Evolutionary conservation across 768 basidiomycete genomes (phyloP).

Genomic region (Termitomyces sp.): DNA sequence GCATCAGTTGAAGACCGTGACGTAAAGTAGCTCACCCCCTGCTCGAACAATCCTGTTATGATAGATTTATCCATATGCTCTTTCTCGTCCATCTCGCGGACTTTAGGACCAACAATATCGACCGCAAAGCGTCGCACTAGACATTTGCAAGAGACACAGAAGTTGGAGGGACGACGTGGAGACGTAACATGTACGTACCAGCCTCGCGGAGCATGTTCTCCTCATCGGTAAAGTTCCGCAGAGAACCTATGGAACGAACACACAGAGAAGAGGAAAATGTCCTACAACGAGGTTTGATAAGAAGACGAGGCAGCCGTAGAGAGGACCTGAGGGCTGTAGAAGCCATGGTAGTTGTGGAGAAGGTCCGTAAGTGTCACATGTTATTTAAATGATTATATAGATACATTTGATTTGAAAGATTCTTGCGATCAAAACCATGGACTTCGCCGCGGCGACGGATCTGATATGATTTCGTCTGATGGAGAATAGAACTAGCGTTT

Average conservation of each 20-base stretch:
- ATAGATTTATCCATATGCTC: constrained; percentile 89
- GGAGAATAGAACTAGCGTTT: no score
- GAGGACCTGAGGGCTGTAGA: constrained; percentile 12
- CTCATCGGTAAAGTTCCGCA: constrained; percentile 88
- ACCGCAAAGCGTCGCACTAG: constrained; percentile 85
- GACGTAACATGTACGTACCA: constrained; percentile 43
- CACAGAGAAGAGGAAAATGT: constrained; percentile 33
- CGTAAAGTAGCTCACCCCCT: constrained; percentile 60
- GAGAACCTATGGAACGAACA: constrained; percentile 41
- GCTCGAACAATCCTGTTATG: constrained; percentile 88
- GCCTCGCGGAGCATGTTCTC: constrained; percentile 91
- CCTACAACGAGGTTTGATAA: constrained; percentile 16
- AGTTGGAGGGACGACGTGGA: not conserved
- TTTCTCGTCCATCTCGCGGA: constrained; percentile 97
- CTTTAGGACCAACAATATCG: constrained; percentile 87
- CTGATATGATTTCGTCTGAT: not conserved
- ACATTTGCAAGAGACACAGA: not conserved
- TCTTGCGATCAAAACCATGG: not conserved
- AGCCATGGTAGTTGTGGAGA: constrained; percentile 10
- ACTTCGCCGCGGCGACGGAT: not conserved
- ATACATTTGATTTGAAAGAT: not conserved
- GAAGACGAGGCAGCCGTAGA: constrained; percentile 6
- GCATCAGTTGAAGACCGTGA: not conserved
- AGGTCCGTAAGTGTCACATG: constrained; percentile 5
- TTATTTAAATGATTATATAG: not conserved